Conservation (phyloP, 805 yeast species). For the Myxozyma neotropica region DNA sequence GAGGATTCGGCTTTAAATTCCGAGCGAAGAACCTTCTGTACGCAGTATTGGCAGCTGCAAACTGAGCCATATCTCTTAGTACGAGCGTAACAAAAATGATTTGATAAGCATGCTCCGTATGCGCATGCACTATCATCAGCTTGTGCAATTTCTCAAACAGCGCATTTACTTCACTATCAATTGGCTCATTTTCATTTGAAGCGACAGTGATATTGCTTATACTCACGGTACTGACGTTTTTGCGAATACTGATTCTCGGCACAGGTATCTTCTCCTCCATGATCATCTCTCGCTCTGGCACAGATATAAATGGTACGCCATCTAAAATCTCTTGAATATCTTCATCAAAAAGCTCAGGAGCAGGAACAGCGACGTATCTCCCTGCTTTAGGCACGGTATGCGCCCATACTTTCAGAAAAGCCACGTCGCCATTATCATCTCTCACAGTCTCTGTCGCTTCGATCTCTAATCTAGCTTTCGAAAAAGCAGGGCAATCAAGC, state of each 20-base stretch:
- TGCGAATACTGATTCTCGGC: neutral
- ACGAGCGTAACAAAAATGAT: conserved; percentile 64
- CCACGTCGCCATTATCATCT: conserved; percentile 59
- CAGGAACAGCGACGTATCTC: neutral
- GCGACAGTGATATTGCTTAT: conserved; percentile 3
- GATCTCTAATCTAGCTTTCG: conserved; percentile 47
- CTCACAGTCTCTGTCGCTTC: conserved; percentile 44
- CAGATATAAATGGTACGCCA: neutral
- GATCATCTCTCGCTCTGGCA: neutral
- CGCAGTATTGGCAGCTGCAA: conserved; percentile 60
- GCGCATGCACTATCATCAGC: conserved; percentile 3
- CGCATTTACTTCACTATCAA: conserved; percentile 5
- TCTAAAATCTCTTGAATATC: conserved; percentile 40
- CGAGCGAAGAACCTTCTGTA: conserved; percentile 59
- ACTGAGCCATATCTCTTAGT: conserved; percentile 65
- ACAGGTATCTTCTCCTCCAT: neutral
- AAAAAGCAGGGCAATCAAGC: conserved; percentile 84
- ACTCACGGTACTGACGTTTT: neutral
- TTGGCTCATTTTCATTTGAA: neutral
- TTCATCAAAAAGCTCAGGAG: conserved; percentile 40
- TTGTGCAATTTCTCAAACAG: conserved; percentile 10
- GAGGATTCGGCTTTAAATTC: conserved; percentile 63
- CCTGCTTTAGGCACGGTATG: conserved; percentile 45
- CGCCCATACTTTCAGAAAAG: conserved; percentile 62
- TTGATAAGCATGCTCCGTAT: conserved; percentile 40